Percentiles rank a stretch among this genome's conserved stretches.
These are phyloP conservation scores for Centrapalus pauciflorus DNA, from an alignment of 129 eudicot genomes.

Conservation along the genomic window DNA sequence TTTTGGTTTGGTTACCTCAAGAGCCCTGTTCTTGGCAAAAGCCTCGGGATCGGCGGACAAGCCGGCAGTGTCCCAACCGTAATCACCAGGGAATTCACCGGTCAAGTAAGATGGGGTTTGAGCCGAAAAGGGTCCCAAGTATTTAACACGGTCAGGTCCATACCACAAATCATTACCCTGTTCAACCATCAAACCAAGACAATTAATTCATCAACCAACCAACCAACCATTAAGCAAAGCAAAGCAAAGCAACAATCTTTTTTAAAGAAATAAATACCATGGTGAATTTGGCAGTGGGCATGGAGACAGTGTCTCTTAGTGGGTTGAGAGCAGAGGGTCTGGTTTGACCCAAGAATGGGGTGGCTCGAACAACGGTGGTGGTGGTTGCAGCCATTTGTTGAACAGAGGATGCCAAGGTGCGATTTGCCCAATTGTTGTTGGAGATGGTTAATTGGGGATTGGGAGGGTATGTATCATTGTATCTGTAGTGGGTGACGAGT, in stretches of 20 bases:
- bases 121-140: slow-evolving; percentile 87
- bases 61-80: slow-evolving; percentile 95
- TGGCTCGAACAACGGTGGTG: slow-evolving; percentile 48
- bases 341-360: slow-evolving; percentile 70
- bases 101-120: slow-evolving; percentile 79
- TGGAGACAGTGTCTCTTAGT: slow-evolving; percentile 51
- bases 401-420: neutral
- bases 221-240: no score
- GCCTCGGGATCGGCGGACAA: slow-evolving; percentile 90
- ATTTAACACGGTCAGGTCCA: slow-evolving; percentile 85
- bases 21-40: slow-evolving; percentile 77
- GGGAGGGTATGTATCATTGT: slow-evolving; percentile 31
- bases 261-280: slow-evolving; percentile 30
- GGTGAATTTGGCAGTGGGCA: slow-evolving; percentile 56
- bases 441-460: slow-evolving; percentile 5
- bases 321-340: slow-evolving; percentile 44
- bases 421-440: neutral
- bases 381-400: slow-evolving; percentile 54
- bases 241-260: neutral
- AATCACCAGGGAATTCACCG: slow-evolving; percentile 87
- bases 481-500: slow-evolving; percentile 10
- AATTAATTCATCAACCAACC: no score
- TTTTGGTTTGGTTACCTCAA: slow-evolving; percentile 60
- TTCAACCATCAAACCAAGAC: neutral
- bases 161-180: slow-evolving; percentile 76